Percentiles rank a stretch among this genome's conserved stretches.
phyloP scores from a whole-genome alignment of 192 early-diverging fungal genomes.

The Coemansia asiatica region DNA sequence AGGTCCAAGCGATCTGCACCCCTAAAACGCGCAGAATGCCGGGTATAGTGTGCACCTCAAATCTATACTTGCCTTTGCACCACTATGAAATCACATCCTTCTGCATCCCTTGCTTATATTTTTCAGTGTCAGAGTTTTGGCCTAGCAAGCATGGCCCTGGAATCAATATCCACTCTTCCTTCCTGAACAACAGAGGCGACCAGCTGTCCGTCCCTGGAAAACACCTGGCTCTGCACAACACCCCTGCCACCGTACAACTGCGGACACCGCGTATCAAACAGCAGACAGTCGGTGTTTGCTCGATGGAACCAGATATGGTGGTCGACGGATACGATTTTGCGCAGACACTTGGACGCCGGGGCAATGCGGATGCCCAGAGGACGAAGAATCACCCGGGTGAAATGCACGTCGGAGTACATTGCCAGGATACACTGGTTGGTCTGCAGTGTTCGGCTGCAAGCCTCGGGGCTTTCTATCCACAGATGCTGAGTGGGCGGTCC shows the following conservation, averaged over 20 bases:
- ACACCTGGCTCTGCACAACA: slow-evolving; percentile 27
- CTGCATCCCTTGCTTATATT: not conserved
- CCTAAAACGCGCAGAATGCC: not conserved
- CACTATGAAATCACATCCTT: not conserved
- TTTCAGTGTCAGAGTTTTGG: slow-evolving; percentile 25
- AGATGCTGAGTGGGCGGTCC: slow-evolving; percentile 21
- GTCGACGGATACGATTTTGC: slow-evolving; percentile 28
- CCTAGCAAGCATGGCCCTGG: slow-evolving; percentile 1
- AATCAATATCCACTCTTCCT: slow-evolving; percentile 22
- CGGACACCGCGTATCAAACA: slow-evolving; percentile 19
- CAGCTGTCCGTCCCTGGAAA: slow-evolving; percentile 11
- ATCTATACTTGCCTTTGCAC: slow-evolving; percentile 1
- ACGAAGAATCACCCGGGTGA: slow-evolving; percentile 31
- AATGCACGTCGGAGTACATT: slow-evolving; percentile 32
- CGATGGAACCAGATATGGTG: slow-evolving; percentile 40
- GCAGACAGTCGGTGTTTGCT: slow-evolving; percentile 9
- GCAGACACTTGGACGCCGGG: slow-evolving; percentile 16
- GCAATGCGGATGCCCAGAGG: slow-evolving; percentile 26
- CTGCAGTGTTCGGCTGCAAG: slow-evolving; percentile 4
- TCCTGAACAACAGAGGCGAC: slow-evolving; percentile 27
- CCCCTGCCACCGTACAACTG: slow-evolving; percentile 23
- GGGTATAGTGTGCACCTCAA: slow-evolving; percentile 5
- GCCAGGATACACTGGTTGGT: slow-evolving; percentile 24
- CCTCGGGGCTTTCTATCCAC: slow-evolving; percentile 27
- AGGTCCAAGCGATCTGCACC: not conserved